Percentiles rank a stretch among this genome's conserved stretches.
Conservation (phyloP, 306 rosid species). For the Corylus americana region DNA sequence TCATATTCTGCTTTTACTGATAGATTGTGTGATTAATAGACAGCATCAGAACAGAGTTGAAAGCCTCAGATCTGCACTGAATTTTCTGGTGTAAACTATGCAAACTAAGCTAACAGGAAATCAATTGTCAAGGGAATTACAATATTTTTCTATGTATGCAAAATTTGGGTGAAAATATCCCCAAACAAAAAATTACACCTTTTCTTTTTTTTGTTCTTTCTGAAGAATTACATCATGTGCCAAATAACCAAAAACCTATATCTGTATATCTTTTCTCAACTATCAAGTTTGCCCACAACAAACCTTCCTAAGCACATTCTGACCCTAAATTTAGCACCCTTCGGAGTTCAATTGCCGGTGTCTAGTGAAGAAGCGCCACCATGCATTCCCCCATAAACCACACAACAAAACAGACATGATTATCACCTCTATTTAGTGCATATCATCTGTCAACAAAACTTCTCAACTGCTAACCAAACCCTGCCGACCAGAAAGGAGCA, state of each 20-base stretch:
- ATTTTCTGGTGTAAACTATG: neutral
- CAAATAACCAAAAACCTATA: constrained; percentile 22
- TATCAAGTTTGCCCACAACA: constrained; percentile 18
- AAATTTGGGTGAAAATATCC: constrained; percentile 16
- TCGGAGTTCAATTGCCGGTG: constrained; percentile 11
- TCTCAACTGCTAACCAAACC: neutral
- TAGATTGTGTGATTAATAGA: neutral
- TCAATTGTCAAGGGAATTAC: neutral
- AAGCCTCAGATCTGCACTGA: neutral
- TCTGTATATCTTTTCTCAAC: constrained; percentile 7
- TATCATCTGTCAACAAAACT: neutral
- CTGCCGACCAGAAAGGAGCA: neutral
- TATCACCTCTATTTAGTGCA: neutral
- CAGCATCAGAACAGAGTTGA: neutral
- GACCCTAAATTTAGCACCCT: constrained; percentile 29
- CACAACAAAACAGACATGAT: neutral
- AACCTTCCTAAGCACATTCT: constrained; percentile 16
- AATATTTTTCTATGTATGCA: constrained; percentile 1
- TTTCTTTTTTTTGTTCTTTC: constrained; percentile 22
- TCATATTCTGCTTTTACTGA: neutral
- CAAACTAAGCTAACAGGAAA: neutral
- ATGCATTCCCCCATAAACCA: neutral
- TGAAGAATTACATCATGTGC: constrained; percentile 19
- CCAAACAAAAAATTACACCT: constrained; percentile 2
- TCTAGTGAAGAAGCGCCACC: neutral